Base-by-base conservation (phyloP, 2,329 filamentous ascomycete species). In the Bertia moriformis region DNA sequence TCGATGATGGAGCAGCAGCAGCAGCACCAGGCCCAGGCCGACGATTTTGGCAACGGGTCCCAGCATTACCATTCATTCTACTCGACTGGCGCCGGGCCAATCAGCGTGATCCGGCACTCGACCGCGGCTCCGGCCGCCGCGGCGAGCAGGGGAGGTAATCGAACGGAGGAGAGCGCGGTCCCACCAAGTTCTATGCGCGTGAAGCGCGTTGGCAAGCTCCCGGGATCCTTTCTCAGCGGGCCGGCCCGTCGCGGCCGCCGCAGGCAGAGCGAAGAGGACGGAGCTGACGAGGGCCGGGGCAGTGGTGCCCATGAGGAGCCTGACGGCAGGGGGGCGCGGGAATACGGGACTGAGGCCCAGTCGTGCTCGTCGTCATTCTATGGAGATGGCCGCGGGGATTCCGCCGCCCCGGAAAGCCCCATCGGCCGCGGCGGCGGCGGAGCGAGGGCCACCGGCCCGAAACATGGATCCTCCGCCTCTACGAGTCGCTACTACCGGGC, bases 171-270 rank as follows among this genome's bases (percentile, higher is more conserved):
- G n/a, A n/a, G n/a, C n/a, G n/a, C n/a, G n/a, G n/a, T n/a, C n/a
- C 61, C 75, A 2, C 82, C 84, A 43, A 78, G 79, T 48, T 86
- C 84, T 0, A 73, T 87, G 66, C 73, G 85, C 4, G 66, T 88
- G 42, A 89, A 88, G 59, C 69, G 83, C 43, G 73, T 85, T 13
- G 80, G 79, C 14, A 83, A 84, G 56, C 66, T 81, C 4, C 73
- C 80, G 2, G 85, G 84, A 1, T 81, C 75, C 43, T 88, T 89
- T 46, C 63, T 91, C 17, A 86, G 83, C 47, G 84, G 83, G 1
- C 85, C 85, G 19, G 83, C 85, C 15, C 73, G 85, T 40, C 69
- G 86, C 47, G 85, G 83, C 18, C 71, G 82, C 44, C 68, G 78
- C 45, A 65, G 75, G 42, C 70, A 68, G 49, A 83, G 78, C 48